Evolutionary conservation across 106 monocot species (phyloP), one percentile per base, ranked within the genome.

Genomic region (Dendrobium catenatum): DNA sequence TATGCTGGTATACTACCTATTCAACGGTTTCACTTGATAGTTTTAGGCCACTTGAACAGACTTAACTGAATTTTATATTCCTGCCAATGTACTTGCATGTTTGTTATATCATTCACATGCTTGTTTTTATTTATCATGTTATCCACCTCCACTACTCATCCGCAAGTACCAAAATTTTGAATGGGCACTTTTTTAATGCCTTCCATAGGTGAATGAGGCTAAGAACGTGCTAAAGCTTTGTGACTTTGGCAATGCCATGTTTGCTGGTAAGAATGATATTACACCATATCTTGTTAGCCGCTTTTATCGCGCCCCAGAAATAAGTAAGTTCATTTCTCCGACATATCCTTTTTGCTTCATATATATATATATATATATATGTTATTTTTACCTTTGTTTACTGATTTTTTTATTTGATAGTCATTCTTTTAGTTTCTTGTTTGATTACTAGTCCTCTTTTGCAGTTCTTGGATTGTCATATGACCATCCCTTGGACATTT

Each of bases 241-340:
- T 90, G 98, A 98, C 82, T 98, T 98, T 86, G 98, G 98, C 66
- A 98, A 95, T 89, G 98, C 98, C 18, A 98, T 98, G 98, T 90
- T 88, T 86, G 90, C 91, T 77, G 94, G 93, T 42, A 93, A 95
- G 89, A 95, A 98, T 78, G 95, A 98, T 83, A 89, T 95, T 78
- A 98, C 98, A 77, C 98, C 98, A 40, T 98, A 98, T 78, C 89
- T 98, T 77, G 98, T 95, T 47, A 98, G 98, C 88, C 98, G 98
- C 51, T 98, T 98, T 81, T 98, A 98, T 83, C 95, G 98, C 73
- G 92, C 98, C 17, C 97, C 98, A 75, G 98, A 98, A 86, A 98
- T 98, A 91, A 95, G 98, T 98, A 88, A 92, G 94, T 80, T 79
- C 20, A 58, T 3, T 61, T 59, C 18, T 44, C 11, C 20, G 46